Evolutionary conservation across 1,284 basidiomycete species (phyloP), one percentile per base, ranked within the genome.

Genomic region (Inonotus obliquus): DNA sequence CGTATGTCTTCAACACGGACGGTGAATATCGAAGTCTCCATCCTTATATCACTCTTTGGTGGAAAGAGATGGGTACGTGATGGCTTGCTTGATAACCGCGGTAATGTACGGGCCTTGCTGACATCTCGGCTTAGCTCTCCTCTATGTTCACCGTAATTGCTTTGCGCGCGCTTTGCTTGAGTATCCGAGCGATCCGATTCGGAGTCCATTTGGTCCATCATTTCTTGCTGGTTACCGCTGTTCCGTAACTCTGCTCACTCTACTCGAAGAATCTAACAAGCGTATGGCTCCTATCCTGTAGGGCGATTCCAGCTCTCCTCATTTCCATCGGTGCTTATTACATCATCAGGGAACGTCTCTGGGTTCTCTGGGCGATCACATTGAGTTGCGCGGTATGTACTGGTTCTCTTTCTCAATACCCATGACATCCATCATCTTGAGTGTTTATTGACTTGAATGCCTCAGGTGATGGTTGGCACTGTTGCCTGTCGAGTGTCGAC

Each of bases 101-200:
- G 7, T 54, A 27, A 19, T 35, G 7, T 35, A 13, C 6, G 23
- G 9, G 19, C 27, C 19, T 17, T 27, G 7, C 7, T 35, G 17
- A 13, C 9, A 52, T n/a, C n/a, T 59, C 5, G 13, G 13, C 19
- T n/a, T 29, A 67, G 66, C 61, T 19, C 37, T 67, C 4, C 47
- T 65, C 23, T 65, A 65, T 45, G 32, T 68, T 4, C 66, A 68
- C 44, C 60, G 66, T 14, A 63, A 61, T 35, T 67, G 58, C 44
- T 68, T 68, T 49, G 67, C 65, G 5, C 62, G 65, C 27, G 67
- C 67, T 1, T 9, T 68, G 10, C 53, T 56, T n/a, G 65, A 67
- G 29, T 47, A 60, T 57, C 61, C 63, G 6, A 17, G 17, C 23
- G 48, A 65, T 41, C 57, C 58, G 14, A 27, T 61, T 7, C 23